Conservation (phyloP, 306 rosid species). For the Adenanthera pavonina region DNA sequence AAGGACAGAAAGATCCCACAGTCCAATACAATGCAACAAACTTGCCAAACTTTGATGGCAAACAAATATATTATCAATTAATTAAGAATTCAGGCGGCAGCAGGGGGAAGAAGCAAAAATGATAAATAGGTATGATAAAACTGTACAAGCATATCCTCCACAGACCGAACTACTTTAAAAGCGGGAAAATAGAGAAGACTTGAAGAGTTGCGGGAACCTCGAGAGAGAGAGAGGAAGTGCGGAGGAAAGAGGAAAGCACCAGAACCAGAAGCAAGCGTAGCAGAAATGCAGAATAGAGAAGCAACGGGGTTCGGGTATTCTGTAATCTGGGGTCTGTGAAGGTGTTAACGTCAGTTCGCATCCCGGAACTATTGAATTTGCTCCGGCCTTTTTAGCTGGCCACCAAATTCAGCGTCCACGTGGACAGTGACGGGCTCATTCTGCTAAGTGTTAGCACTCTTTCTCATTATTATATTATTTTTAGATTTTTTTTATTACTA, state of each 20-base stretch:
- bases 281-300: neutral
- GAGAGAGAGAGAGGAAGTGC: constrained; percentile 3
- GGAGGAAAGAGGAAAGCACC: constrained; percentile 18
- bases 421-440: neutral
- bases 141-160: neutral
- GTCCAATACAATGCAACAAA: neutral
- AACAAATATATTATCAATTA: neutral
- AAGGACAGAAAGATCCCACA: neutral
- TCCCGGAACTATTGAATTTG: neutral
- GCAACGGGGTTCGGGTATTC: neutral
- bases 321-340: neutral
- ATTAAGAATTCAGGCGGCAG: neutral
- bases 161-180: neutral
- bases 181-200: neutral
- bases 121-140: neutral
- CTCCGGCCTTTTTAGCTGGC: constrained; percentile 24
- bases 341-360: neutral
- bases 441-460: neutral
- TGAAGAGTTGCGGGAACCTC: constrained; percentile 36
- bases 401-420: neutral
- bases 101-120: neutral
- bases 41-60: neutral
- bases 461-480: too few relatives aligned
- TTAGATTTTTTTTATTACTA: too few relatives aligned
- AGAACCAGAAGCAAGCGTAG: neutral